Conservation (phyloP, 331 rosid genomes). For the Erythrophleum ivorense region DNA sequence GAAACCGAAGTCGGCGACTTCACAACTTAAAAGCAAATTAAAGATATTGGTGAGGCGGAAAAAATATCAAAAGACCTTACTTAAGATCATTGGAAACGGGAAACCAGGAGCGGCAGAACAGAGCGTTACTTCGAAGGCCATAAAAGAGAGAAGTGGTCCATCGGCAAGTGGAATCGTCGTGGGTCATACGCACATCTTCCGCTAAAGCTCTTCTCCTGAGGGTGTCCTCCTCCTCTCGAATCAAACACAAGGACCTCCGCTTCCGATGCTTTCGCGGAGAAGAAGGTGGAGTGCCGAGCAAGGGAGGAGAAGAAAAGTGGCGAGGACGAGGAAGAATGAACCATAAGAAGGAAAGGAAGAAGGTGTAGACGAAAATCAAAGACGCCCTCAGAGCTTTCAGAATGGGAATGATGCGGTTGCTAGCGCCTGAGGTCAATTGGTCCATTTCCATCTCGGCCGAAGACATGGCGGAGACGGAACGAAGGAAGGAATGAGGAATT, state of each 20-base stretch:
- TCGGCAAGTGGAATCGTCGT: constrained; percentile 54
- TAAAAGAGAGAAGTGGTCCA: constrained; percentile 70
- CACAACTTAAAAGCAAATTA: constrained; percentile 3
- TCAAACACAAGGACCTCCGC: constrained; percentile 52
- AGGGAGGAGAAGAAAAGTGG: constrained; percentile 41
- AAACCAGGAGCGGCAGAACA: constrained; percentile 88
- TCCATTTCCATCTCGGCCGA: constrained; percentile 76
- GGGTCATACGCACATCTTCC: constrained; percentile 62
- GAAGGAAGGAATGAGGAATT: background rate
- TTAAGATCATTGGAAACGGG: constrained; percentile 66
- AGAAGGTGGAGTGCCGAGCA: constrained; percentile 32
- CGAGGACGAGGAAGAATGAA: constrained; percentile 71
- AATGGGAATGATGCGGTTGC: constrained; percentile 94
- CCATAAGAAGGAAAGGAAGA: constrained; percentile 65
- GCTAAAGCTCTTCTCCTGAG: constrained; percentile 78
- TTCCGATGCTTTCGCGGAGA: constrained; percentile 58
- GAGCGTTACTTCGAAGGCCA: constrained; percentile 66
- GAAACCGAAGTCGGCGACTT: background rate
- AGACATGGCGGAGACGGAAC: constrained; percentile 51
- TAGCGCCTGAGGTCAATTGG: constrained; percentile 94
- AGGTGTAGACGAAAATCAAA: constrained; percentile 64
- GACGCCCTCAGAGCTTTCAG: constrained; percentile 63
- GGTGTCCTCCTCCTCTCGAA: constrained; percentile 88
- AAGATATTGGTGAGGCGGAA: background rate
- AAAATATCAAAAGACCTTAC: constrained; percentile 48